Evolutionary conservation across 2,329 filamentous ascomycete species (phyloP), one percentile per base, ranked within the genome.

Genomic region (Xylaria sp.): DNA sequence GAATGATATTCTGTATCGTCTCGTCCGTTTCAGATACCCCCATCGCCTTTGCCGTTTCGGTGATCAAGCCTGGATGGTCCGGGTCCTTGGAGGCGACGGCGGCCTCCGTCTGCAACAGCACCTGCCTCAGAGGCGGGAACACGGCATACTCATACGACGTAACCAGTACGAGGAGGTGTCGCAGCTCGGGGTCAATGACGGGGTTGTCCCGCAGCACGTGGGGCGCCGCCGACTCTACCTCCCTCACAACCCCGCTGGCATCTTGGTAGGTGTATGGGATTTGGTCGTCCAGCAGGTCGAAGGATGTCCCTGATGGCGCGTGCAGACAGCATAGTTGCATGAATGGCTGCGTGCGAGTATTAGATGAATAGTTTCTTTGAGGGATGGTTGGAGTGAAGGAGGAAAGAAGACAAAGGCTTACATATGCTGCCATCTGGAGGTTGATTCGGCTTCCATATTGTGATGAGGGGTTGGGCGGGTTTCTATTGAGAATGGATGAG

Each of bases 21-120:
- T 55, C 45, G 18, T 68, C 50, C 18, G 53, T 58, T 30, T 68
- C 66, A 10, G 28, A 8, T 30, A 58, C 32, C 3, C 12, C 20
- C 23, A 52, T 18, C 9, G n/a, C 28, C 15, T 0, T 15, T 0
- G 6, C 32, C 45, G 28, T 23, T 0, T 15, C n/a, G 4, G 6
- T 39, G 6, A 3, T 9, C 2, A 68, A 36, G 1, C 18, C 20
- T 12, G 36, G 58, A 23, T 59, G 15, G 39, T 50, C 23, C 2
- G 36, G 46, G 4, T 39, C 60, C 28, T 20, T 55, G 12, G 12
- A 39, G 4, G 23, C 46, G 28, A 67, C 65, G 15, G 34, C 45
- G 3, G 10, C 20, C 32, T 46, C 55, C 15, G 60, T 48, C 15
- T 52, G 25, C 5, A 13, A 10, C 36, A 65, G 32, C 32, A 60